These are phyloP conservation scores for Conoideocrella luteorostrata DNA, from an alignment of 2,329 filamentous ascomycete species.

Conservation along the genomic window DNA sequence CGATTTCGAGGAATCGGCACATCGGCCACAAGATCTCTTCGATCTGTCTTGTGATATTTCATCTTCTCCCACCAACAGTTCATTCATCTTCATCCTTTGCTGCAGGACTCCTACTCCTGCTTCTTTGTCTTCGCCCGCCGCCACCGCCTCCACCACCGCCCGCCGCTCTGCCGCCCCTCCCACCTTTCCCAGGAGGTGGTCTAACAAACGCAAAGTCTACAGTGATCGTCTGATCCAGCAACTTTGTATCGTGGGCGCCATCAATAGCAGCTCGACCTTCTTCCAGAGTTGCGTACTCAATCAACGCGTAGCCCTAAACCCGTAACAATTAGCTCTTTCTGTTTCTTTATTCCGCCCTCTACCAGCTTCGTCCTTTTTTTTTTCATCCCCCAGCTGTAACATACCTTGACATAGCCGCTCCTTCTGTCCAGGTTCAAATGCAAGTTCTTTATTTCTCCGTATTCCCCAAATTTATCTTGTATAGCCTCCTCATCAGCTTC, in stretches of 20 bases:
- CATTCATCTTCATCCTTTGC: conserved; percentile 28
- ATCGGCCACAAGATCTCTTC: conserved; percentile 9
- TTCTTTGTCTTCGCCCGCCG: conserved; percentile 32
- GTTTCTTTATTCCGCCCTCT: background rate
- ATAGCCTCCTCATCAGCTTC: conserved; percentile 79
- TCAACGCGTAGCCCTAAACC: conserved; percentile 72
- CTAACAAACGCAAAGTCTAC: conserved; percentile 84
- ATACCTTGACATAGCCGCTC: conserved; percentile 80
- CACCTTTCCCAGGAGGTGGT: conserved; percentile 55
- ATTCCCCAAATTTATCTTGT: conserved; percentile 76
- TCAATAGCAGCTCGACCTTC: conserved; percentile 80
- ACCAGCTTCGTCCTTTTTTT: background rate
- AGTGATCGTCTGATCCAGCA: conserved; percentile 73
- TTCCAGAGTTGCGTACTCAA: conserved; percentile 73
- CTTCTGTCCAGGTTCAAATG: conserved; percentile 77
- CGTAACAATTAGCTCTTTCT: background rate
- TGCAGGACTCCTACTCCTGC: conserved; percentile 43
- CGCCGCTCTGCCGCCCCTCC: conserved; percentile 29
- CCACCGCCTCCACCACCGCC: conserved; percentile 22
- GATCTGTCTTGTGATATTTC: too few species aligned
- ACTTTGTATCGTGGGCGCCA: conserved; percentile 67
- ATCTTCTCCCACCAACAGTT: background rate
- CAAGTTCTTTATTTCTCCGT: conserved; percentile 80
- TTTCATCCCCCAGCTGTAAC: too few species aligned
- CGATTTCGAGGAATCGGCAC: conserved; percentile 3